Conservation (phyloP, 148 eudicot species). For the Vaccinium macrocarpon region DNA sequence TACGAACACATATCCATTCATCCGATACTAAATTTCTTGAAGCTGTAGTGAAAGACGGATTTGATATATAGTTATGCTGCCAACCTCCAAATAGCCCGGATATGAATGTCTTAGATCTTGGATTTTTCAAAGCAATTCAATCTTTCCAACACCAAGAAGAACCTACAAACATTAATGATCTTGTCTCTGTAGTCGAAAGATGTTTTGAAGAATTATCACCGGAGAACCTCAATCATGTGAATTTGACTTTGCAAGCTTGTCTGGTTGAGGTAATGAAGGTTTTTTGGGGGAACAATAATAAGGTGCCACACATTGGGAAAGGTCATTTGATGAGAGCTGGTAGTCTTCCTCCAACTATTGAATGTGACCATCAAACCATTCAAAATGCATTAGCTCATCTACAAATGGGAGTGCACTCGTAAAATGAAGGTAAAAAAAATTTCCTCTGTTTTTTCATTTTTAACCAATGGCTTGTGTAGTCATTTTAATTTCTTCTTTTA, state of each 20-base stretch:
- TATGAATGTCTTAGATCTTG: slow-evolving; percentile 14
- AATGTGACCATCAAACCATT: no score
- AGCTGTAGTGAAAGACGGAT: background rate
- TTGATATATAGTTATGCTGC: background rate
- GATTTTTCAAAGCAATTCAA: slow-evolving; percentile 14
- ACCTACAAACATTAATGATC: background rate
- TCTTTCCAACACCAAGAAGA: slow-evolving; percentile 8
- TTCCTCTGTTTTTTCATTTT: no score
- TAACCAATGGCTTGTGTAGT: no score
- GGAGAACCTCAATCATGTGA: background rate
- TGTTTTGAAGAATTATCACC: background rate
- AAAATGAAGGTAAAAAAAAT: no score
- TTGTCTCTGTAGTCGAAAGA: background rate
- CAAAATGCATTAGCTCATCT: no score
- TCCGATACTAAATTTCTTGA: background rate
- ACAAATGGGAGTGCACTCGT: no score
- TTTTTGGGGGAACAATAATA: background rate
- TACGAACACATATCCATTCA: background rate
- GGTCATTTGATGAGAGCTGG: no score
- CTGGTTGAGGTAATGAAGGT: slow-evolving; percentile 16
- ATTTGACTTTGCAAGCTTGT: background rate
- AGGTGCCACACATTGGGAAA: no score
- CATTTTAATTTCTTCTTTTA: no score
- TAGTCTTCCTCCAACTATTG: no score
- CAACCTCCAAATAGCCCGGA: background rate